Evolutionary conservation across 768 basidiomycete genomes (phyloP), one percentile per base, ranked within the genome.

Genomic region (Boletus rex-veris): DNA sequence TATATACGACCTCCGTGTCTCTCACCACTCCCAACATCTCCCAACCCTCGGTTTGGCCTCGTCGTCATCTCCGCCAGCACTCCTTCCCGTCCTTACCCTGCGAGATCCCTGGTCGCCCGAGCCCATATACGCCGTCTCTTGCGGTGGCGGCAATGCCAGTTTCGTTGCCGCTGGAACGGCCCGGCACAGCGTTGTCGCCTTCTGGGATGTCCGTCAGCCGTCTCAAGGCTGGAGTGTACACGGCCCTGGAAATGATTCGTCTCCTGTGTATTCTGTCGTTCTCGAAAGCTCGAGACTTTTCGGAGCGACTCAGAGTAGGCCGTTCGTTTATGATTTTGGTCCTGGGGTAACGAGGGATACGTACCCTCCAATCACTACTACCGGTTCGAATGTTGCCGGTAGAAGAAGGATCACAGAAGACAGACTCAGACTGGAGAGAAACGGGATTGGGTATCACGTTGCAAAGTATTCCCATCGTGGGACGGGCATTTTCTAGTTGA

Each of bases 321-420:
- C 87, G 7, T 92, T 90, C 64, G 83, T 90, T 12, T 82, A 84
- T 48, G 90, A 92, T 68, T 92, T 93, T 61, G 88, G 88, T 8
- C 81, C 83, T 8, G 82, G 79, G 10, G 79, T 85, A 14, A 75
- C 70, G 3, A 65, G 69, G 31, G 73, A 76, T 44, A 86, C 86
- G 9, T 89, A 87, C 57, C 78, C 80, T 42, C 55, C 58, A n/a
- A 43, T 75, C 31, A 7, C 57, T 38, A 26, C 63, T 52, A 30
- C 52, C 40, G 46, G 51, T 33, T 67, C 67, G 21, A 67, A 72
- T n/a, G 18, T n/a, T 9, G 15, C 36, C 4, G 38, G 55, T 24
- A 54, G 66, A 54, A 53, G 63, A 50, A n/a, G 66, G 41, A 35
- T 19, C 26, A 10, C 28, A 37, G 57, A 52, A 2, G 54, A 63